phyloP scores from a whole-genome alignment of 306 rosid species.

The Begonia fuchsioides region DNA sequence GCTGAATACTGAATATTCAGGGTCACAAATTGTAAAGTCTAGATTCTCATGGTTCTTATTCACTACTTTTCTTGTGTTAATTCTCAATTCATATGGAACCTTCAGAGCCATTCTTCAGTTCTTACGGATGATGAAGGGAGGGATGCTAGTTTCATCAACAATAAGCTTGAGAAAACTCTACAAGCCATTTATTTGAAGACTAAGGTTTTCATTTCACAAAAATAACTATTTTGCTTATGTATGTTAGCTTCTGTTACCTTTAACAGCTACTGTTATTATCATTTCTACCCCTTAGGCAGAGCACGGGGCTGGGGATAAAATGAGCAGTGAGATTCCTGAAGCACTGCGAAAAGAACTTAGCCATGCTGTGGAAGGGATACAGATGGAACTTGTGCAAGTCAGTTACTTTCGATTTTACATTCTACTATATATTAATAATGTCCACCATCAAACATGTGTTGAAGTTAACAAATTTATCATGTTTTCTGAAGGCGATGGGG shows the following conservation, averaged over 20 bases:
- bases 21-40: not conserved
- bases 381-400: slow-evolving; percentile 52
- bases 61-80: not conserved
- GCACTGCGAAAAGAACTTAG: slow-evolving; percentile 50
- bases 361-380: slow-evolving; percentile 38
- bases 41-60: not conserved
- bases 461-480: slow-evolving; percentile 5
- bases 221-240: not conserved
- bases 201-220: slow-evolving; percentile 26
- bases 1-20: no score
- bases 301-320: slow-evolving; percentile 23
- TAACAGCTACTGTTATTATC: slow-evolving; percentile 13
- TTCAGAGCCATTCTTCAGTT: slow-evolving; percentile 87
- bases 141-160: slow-evolving; percentile 30
- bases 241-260: slow-evolving; percentile 4
- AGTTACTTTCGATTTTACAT: slow-evolving; percentile 15
- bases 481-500: slow-evolving; percentile 34
- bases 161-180: slow-evolving; percentile 36
- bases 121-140: slow-evolving; percentile 78
- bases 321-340: slow-evolving; percentile 37
- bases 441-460: not conserved
- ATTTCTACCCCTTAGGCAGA: slow-evolving; percentile 32
- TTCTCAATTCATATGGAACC: slow-evolving; percentile 5
- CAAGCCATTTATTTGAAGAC: slow-evolving; percentile 39
- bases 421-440: slow-evolving; percentile 2